These are phyloP conservation scores for Boehmeria nivea DNA, from an alignment of 306 rosid genomes.

Conservation along the genomic window DNA sequence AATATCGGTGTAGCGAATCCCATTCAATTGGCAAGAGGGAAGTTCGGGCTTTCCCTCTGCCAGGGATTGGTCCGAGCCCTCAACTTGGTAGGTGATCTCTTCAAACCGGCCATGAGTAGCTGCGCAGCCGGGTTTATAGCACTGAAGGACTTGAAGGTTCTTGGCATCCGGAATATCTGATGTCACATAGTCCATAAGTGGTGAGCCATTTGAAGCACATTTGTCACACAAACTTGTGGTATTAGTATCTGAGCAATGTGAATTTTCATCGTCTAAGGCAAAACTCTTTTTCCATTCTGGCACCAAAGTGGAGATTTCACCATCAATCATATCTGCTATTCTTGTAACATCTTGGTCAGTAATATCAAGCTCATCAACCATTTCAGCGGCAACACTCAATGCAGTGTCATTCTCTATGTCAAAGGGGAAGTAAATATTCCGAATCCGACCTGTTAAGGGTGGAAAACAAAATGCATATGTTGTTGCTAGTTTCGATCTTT, in stretches of 20 bases:
- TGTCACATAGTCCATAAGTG: slow-evolving; percentile 46
- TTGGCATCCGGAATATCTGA: slow-evolving; percentile 41
- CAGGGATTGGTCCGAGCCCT: slow-evolving; percentile 44
- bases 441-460: slow-evolving; percentile 48
- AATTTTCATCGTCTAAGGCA: slow-evolving; percentile 43
- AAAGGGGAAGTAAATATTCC: slow-evolving; percentile 95
- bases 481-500: too few species aligned
- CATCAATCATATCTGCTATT: slow-evolving; percentile 85
- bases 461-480: background rate
- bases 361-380: slow-evolving; percentile 88
- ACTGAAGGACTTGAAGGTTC: slow-evolving; percentile 67
- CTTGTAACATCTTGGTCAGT: slow-evolving; percentile 75
- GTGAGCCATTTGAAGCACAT: slow-evolving; percentile 48
- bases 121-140: slow-evolving; percentile 68
- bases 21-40: slow-evolving; percentile 38
- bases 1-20: slow-evolving; percentile 60
- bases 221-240: slow-evolving; percentile 41
- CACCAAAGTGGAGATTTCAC: slow-evolving; percentile 59
- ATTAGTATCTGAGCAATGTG: slow-evolving; percentile 29
- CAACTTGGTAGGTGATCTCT: slow-evolving; percentile 89
- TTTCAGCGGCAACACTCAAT: slow-evolving; percentile 74
- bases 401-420: slow-evolving; percentile 80
- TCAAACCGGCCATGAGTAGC: slow-evolving; percentile 86
- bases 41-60: slow-evolving; percentile 32
- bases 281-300: slow-evolving; percentile 65